Conservation (phyloP, 2,329 filamentous ascomycete genomes). For the Phaeosphaeria sp. region DNA sequence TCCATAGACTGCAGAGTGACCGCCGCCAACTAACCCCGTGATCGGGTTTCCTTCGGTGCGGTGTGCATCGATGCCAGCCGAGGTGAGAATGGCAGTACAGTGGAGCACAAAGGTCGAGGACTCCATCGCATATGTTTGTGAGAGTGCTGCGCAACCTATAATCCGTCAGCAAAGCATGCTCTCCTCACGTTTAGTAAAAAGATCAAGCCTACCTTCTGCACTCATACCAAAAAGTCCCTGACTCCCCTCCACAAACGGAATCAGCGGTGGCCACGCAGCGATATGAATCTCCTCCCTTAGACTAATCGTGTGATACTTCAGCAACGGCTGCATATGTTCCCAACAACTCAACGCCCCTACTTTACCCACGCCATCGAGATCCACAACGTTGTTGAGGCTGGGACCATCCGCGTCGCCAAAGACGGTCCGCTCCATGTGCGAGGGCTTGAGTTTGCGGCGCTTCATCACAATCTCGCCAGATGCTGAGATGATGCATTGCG, state of each 20-base stretch:
- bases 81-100: constrained; percentile 56
- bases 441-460: constrained; percentile 52
- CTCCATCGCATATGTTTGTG: constrained; percentile 65
- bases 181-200: not conserved
- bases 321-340: constrained; percentile 52
- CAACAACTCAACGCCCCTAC: constrained; percentile 46
- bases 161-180: not conserved
- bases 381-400: constrained; percentile 45
- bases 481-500: constrained; percentile 47
- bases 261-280: constrained; percentile 50
- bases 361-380: constrained; percentile 37
- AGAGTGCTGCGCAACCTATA: constrained; percentile 44
- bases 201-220: constrained; percentile 34
- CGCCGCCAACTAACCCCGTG: constrained; percentile 55
- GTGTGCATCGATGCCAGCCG: constrained; percentile 54
- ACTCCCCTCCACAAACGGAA: constrained; percentile 30
- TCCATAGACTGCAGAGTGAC: constrained; percentile 57
- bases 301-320: constrained; percentile 52
- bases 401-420: constrained; percentile 50
- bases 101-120: constrained; percentile 63
- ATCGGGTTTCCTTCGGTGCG: constrained; percentile 51
- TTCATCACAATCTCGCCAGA: constrained; percentile 46
- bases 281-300: constrained; percentile 51
- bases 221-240: constrained; percentile 48
- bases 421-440: constrained; percentile 53